A percentile compares a stretch with the other conserved stretches of the same genome.
Conservation (phyloP, 371 early-diverging fungal species). For the Spiromyces aspiralis region DNA sequence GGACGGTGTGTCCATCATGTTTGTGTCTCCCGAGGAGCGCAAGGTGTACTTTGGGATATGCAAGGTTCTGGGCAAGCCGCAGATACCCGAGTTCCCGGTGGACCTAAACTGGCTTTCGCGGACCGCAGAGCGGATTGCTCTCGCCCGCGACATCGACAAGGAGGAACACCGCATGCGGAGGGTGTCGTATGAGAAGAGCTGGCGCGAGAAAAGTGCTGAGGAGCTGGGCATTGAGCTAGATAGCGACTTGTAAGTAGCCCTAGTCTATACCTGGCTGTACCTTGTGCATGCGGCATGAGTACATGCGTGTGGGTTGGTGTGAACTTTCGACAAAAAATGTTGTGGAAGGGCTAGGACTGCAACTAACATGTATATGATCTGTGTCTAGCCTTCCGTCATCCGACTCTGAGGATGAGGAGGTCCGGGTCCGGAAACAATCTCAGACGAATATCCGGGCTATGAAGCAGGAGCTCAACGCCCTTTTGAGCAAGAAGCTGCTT, state of each 20-base stretch:
- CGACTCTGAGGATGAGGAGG: constrained; percentile 20
- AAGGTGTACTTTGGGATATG: constrained; percentile 61
- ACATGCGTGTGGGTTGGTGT: too few relatives aligned
- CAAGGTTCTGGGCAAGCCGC: constrained; percentile 47
- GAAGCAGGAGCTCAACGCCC: constrained; percentile 35
- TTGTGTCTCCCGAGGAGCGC: constrained; percentile 72
- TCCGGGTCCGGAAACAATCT: constrained; percentile 8
- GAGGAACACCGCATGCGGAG: constrained; percentile 59
- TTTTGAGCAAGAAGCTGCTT: constrained; percentile 45
- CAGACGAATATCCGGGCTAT: constrained; percentile 33
- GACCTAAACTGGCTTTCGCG: constrained; percentile 18
- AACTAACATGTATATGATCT: too few relatives aligned
- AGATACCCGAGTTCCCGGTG: constrained; percentile 19
- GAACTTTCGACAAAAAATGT: too few relatives aligned
- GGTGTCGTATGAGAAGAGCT: constrained; percentile 48
- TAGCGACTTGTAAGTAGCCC: constrained; percentile 33
- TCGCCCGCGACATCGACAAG: constrained; percentile 66
- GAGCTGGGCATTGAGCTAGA: constrained; percentile 71
- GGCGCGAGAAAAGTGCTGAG: constrained; percentile 72
- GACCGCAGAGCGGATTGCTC: constrained; percentile 48
- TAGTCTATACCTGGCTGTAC: too few relatives aligned
- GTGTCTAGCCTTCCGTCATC: constrained; percentile 27
- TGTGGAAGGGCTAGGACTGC: too few relatives aligned
- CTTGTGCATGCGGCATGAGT: too few relatives aligned
- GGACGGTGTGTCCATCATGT: constrained; percentile 65